These are phyloP conservation scores for Lactarius sp. DNA, from an alignment of 768 basidiomycete genomes.

Conservation along the genomic window DNA sequence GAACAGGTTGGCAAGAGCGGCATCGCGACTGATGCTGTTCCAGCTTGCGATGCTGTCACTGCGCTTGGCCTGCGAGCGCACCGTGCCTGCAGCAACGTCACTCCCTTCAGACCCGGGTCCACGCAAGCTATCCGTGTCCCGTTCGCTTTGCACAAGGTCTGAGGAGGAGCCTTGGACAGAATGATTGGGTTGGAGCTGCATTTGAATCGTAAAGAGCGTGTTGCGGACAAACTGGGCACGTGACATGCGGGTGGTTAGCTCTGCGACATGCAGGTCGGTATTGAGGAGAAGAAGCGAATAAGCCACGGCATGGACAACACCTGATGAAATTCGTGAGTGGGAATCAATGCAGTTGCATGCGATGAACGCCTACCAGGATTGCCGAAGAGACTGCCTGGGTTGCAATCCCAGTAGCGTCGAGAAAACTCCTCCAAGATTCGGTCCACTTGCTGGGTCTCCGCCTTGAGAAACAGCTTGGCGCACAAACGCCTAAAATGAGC, in stretches of 20 bases:
- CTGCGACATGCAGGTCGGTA: slow-evolving; percentile 96
- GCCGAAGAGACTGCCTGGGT: slow-evolving; percentile 74
- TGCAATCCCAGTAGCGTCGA: slow-evolving; percentile 87
- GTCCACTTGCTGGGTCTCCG: slow-evolving; percentile 96
- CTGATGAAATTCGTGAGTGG: slow-evolving; percentile 36
- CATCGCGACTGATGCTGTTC: slow-evolving; percentile 70
- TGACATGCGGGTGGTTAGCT: slow-evolving; percentile 85
- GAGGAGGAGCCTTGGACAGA: slow-evolving; percentile 48
- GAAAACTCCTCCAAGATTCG: slow-evolving; percentile 93
- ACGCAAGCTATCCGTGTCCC: slow-evolving; percentile 60
- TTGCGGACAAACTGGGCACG: slow-evolving; percentile 88
- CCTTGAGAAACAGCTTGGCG: slow-evolving; percentile 88
- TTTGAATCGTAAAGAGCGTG: slow-evolving; percentile 81
- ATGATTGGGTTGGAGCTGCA: slow-evolving; percentile 58
- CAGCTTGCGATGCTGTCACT: slow-evolving; percentile 84
- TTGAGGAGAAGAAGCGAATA: slow-evolving; percentile 93
- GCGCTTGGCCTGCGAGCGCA: slow-evolving; percentile 53
- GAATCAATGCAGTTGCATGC: slow-evolving; percentile 13
- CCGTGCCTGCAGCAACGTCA: slow-evolving; percentile 36
- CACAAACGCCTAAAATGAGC: slow-evolving; percentile 64
- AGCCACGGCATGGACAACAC: slow-evolving; percentile 90
- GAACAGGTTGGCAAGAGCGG: slow-evolving; percentile 33
- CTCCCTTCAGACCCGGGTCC: slow-evolving; percentile 55
- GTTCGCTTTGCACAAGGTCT: slow-evolving; percentile 64
- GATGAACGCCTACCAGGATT: slow-evolving; percentile 61